These are phyloP conservation scores for Salix koriyanagi DNA, from an alignment of 345 rosid genomes.

Conservation along the genomic window DNA sequence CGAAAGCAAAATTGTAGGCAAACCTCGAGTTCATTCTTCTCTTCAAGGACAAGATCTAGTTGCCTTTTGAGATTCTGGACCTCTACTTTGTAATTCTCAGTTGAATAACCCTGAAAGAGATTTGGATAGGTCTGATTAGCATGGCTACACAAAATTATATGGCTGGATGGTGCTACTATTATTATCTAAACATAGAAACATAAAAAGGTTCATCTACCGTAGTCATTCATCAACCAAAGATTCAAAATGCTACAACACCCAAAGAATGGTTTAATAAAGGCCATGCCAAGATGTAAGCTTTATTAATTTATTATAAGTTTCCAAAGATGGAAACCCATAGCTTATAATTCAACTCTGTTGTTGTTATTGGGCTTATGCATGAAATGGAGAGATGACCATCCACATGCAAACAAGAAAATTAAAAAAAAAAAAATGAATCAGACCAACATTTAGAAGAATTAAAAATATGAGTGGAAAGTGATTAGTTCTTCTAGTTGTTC, in stretches of 20 bases:
- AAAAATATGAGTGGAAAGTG: too few species aligned
- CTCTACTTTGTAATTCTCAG: conserved; percentile 36
- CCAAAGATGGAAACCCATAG: not conserved
- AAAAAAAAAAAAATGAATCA: not conserved
- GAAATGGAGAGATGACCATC: not conserved
- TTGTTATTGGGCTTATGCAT: not conserved
- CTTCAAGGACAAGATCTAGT: conserved; percentile 45
- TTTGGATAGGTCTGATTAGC: not conserved
- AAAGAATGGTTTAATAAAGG: not conserved
- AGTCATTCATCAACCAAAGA: not conserved
- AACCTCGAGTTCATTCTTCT: conserved; percentile 70
- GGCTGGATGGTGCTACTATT: not conserved
- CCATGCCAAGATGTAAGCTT: not conserved
- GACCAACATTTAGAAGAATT: not conserved
- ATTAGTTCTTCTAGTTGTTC: too few species aligned
- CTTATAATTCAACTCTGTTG: not conserved
- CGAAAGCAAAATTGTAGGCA: conserved; percentile 16
- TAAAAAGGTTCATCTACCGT: not conserved
- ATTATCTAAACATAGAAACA: not conserved
- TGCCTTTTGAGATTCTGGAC: conserved; percentile 57
- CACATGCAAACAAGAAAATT: not conserved
- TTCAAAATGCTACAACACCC: not conserved
- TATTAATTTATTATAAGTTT: not conserved
- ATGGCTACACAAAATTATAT: not conserved
- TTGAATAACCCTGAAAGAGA: conserved; percentile 34